These are phyloP conservation scores for Fusarium anguioides DNA, from an alignment of 2,329 filamentous ascomycete species.

Conservation along the genomic window DNA sequence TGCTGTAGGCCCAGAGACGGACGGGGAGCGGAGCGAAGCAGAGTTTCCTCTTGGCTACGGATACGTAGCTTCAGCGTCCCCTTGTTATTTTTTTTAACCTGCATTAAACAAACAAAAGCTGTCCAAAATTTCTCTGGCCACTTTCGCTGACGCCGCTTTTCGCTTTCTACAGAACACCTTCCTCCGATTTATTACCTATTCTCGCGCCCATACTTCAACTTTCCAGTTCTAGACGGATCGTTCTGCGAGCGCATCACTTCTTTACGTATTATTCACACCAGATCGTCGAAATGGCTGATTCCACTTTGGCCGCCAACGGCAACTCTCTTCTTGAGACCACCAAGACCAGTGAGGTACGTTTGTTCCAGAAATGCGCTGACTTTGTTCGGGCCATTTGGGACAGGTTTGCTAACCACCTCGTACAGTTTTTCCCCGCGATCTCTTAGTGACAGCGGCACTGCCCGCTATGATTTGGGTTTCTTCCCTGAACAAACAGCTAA, in stretches of 20 bases:
- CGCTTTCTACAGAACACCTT: conserved; percentile 33
- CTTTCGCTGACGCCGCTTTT: conserved; percentile 43
- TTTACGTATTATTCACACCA: conserved; percentile 14
- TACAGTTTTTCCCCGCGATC: conserved; percentile 22
- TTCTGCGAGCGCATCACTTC: conserved; percentile 23
- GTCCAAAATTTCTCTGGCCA: conserved; percentile 43
- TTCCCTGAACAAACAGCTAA: conserved; percentile 45
- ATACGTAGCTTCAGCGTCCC: conserved; percentile 29
- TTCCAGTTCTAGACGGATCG: conserved; percentile 9
- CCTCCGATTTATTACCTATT: conserved; percentile 27
- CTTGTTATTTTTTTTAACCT: conserved; percentile 30
- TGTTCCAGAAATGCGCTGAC: conserved; percentile 34
- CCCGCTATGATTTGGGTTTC: background rate
- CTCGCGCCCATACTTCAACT: conserved; percentile 8
- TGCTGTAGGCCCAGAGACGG: conserved; percentile 29
- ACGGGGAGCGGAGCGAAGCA: conserved; percentile 30
- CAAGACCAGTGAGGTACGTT: conserved; percentile 65
- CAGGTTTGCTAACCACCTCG: conserved; percentile 37
- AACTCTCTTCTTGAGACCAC: conserved; percentile 58
- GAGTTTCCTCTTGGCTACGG: conserved; percentile 38
- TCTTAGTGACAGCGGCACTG: conserved; percentile 7
- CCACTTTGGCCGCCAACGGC: conserved; percentile 58
- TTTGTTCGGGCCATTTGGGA: conserved; percentile 24
- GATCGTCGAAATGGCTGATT: conserved; percentile 47
- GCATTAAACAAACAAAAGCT: conserved; percentile 24